Evolutionary conservation across 129 eudicot species (phyloP), one percentile per base, ranked within the genome.

Genomic region (Mikania micrantha): DNA sequence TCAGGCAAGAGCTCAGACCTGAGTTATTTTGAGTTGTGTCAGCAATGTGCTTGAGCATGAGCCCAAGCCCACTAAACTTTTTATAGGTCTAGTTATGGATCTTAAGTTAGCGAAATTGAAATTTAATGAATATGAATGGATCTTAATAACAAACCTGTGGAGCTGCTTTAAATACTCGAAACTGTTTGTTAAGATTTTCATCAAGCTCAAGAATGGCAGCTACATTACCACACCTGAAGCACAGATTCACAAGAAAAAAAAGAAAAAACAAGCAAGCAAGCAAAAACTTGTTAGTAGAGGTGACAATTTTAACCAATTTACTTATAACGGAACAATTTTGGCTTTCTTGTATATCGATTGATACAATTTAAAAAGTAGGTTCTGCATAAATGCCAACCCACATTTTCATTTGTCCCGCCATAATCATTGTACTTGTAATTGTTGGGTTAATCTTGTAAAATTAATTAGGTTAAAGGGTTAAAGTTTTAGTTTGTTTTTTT

Each of bases 161-260:
- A 77, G 97, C 99, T 69, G 99, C 99, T 68, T 94, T 90, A 75
- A 94, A 94, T 44, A 94, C 99, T 60, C 87, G 93, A 48, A 94
- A 89, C 76, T 85, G 71, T 77, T 81, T 89, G 45, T 86, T 85
- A 21, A 94, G 97, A 84, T 86, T 94, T 77, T 85, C 99, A 47
- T 94, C 90, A 66, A 94, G 82, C 81, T 94, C 92, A 50, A 94
- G 99, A 77, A 94, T 94, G 7, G 99, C 99, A 73, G 97, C 99
- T 9, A 94, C 93, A 70, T 94, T 94, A 41, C 99, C 99, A 81
- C 99, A 94, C 87, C 99, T 89, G 79, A 80, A 84, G 53, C 34
- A 71, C 25, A 59, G 44, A 17, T 16, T 59, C n/a, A n/a, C n/a
- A n/a, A n/a, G n/a, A n/a, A n/a, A 28, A 64, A 45, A 16, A 38